phyloP scores from a whole-genome alignment of 306 rosid species.

The Ceratonia siliqua region DNA sequence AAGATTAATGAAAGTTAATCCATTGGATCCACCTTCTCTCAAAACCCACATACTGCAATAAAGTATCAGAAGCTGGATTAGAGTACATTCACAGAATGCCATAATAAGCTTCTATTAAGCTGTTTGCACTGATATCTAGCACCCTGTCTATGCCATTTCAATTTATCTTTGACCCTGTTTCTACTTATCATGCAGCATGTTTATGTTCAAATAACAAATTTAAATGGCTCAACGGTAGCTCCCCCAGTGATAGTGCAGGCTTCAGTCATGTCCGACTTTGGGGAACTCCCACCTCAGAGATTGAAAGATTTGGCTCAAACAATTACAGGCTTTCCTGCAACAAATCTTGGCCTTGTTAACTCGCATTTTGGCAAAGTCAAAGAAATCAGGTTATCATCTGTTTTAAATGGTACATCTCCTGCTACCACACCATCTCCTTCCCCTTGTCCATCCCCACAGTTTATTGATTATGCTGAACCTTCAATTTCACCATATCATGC shows the following conservation, averaged over 20 bases:
- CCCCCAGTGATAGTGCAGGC: constrained; percentile 71
- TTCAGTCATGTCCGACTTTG: constrained; percentile 54
- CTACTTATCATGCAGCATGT: constrained; percentile 59
- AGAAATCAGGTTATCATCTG: constrained; percentile 69
- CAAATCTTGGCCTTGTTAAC: constrained; percentile 85
- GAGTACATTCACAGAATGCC: constrained; percentile 9
- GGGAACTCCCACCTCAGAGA: constrained; percentile 64
- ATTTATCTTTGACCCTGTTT: background rate
- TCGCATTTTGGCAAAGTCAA: constrained; percentile 73
- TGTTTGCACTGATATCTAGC: constrained; percentile 1
- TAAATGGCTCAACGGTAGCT: constrained; percentile 62
- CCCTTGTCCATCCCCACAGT: constrained; percentile 72
- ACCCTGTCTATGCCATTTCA: background rate
- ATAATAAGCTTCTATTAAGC: background rate
- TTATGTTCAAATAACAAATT: constrained; percentile 69
- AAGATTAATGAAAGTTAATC: background rate
- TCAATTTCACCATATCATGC: constrained; percentile 45
- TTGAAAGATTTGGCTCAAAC: constrained; percentile 71
- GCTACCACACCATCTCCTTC: constrained; percentile 61
- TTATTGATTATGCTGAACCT: constrained; percentile 36
- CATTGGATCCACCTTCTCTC: background rate
- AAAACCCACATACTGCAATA: background rate
- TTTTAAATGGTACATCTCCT: constrained; percentile 47
- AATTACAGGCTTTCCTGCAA: constrained; percentile 48
- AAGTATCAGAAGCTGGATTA: background rate